A percentile compares a stretch with the other conserved stretches of the same genome.
phyloP scores from a whole-genome alignment of 2,329 filamentous ascomycete genomes.

The Calonectria multiphialidica region DNA sequence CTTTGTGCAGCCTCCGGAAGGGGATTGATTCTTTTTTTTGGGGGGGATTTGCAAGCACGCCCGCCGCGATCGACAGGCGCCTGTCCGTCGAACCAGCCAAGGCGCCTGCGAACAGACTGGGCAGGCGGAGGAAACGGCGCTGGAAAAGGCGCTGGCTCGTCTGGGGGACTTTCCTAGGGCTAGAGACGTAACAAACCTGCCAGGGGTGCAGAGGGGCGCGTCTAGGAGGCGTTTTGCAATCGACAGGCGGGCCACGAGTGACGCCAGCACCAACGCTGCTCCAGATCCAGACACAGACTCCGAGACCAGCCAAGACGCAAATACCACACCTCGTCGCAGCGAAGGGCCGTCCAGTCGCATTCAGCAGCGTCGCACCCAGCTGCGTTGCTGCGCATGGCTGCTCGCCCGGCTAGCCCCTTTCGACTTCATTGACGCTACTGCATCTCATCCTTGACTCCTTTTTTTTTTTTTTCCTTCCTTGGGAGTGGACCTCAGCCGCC shows the following conservation, averaged over 20 bases:
- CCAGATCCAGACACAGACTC: constrained; percentile 13
- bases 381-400: neutral
- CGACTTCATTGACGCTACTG: constrained; percentile 28
- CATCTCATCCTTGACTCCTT: constrained; percentile 37
- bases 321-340: neutral
- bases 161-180: neutral
- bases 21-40: neutral
- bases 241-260: neutral
- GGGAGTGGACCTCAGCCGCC: constrained; percentile 20
- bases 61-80: neutral
- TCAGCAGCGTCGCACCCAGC: neutral
- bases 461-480: constrained; percentile 19
- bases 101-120: neutral
- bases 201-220: neutral
- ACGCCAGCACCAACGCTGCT: constrained; percentile 14
- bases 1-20: neutral
- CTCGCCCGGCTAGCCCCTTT: constrained; percentile 1
- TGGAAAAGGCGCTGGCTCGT: neutral
- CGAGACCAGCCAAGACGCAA: constrained; percentile 5
- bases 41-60: neutral
- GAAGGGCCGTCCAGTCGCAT: neutral
- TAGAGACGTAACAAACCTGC: neutral
- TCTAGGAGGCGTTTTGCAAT: constrained; percentile 9
- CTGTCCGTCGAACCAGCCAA: neutral
- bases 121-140: neutral